phyloP scores from a whole-genome alignment of 1,139 yeast species.

The Debaryomyces coudertii region DNA sequence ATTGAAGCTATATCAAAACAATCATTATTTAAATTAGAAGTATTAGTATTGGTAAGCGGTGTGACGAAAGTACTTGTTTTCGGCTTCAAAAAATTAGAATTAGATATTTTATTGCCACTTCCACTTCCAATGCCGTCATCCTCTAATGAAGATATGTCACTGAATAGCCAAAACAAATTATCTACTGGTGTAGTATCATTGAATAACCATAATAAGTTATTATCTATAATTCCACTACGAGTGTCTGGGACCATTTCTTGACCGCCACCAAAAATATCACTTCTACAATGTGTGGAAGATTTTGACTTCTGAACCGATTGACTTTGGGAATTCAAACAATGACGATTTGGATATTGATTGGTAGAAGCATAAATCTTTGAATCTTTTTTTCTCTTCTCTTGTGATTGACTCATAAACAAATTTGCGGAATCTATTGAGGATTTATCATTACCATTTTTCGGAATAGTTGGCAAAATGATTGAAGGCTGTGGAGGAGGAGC shows the following conservation, averaged over 20 bases:
- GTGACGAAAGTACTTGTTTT: background rate
- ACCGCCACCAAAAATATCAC: background rate
- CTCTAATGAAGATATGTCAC: constrained; percentile 5
- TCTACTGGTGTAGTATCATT: constrained; percentile 12
- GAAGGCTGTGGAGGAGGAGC: constrained; percentile 14
- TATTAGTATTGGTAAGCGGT: background rate
- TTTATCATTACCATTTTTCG: background rate
- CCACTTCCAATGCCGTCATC: background rate
- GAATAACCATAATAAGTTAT: constrained; percentile 12
- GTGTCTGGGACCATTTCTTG: background rate
- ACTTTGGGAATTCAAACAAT: constrained; percentile 1
- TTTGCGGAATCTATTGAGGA: constrained; percentile 3
- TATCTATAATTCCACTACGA: constrained; percentile 7
- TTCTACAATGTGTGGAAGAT: background rate
- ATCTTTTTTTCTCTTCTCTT: background rate
- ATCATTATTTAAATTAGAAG: background rate
- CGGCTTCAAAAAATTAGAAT: background rate
- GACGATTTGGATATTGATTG: constrained; percentile 1
- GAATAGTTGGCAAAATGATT: constrained; percentile 11
- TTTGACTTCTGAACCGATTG: background rate
- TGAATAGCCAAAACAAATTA: constrained; percentile 11
- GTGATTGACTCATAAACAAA: constrained; percentile 1
- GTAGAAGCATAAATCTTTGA: background rate
- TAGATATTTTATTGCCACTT: background rate
- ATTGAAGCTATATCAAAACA: constrained; percentile 8